Evolutionary conservation across 306 rosid species (phyloP), one percentile per base, ranked within the genome.

Genomic region (Boehmeria nivea): DNA sequence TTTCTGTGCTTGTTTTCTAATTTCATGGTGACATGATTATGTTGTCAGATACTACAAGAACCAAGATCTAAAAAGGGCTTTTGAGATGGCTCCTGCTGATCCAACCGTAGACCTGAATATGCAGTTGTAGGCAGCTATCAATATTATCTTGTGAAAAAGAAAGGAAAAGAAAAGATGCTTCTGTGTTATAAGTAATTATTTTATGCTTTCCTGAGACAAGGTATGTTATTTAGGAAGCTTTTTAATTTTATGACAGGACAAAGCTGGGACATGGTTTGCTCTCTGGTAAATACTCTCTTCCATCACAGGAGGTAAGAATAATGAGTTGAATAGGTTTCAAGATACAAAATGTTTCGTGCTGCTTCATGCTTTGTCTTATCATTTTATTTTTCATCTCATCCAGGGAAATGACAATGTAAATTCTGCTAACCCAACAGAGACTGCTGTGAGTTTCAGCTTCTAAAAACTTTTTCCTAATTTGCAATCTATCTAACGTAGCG

Each of bases 21-120:
- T 3, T 0, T 49, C 57, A 33, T 66, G 57, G 14, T 54, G 14
- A 47, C 57, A 23, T 70, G 59, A 52, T 68, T 50, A 61, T 51
- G 18, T 50, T 56, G 38, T 58, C 63, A 87, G 95, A 76, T 84
- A 87, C 74, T 81, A 70, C 57, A 40, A 36, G 53, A 81, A 61
- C 60, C 89, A 75, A 63, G 68, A 28, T 65, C 66, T 84, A 37
- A 74, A 81, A 72, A 57, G 31, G 54, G 94, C 89, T 59, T 81
- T 83, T 71, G 83, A 72, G 78, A 59, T 31, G 34, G 81, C 98
- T 53, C 98, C 95, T 20, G 89, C 96, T 33, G 96, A 91, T 71
- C 96, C 96, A 27, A 84, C 98, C 52, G 89, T 91, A 8, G 98
- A 91, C 85, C 76, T 91, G 54, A 84, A 79, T 74, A 84, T 75